Base-by-base conservation (phyloP, 2,329 filamentous ascomycete genomes). In the Aspergillus neotritici region DNA sequence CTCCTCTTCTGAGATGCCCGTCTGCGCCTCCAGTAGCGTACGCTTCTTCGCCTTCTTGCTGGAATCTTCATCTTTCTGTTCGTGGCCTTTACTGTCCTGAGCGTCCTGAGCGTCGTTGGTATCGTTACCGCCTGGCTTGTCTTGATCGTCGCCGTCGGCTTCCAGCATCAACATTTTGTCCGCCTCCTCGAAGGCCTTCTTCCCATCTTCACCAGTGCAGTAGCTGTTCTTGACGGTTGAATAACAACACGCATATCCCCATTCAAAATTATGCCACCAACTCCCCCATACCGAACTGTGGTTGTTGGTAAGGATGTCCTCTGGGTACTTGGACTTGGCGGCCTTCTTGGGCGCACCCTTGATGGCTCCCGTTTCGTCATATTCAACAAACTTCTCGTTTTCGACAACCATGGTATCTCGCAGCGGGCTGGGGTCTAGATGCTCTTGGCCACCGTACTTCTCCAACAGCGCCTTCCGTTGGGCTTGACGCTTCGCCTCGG, bases 211-310 rank as follows among this genome's bases (percentile, higher is more conserved):
- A 17, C 93, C 93, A 0, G 91, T 97, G 66, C 93, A 98, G 61
- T 97, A 98, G 59, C 89, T 95, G 67, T 98, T 97, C 70, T 94
- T 96, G 50, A 94, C 80, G 15, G 82, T 84, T 0, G 89, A 95
- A 64, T 94, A 89, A 72, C 93, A 98, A 66, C 93, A 98, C 15
- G 86, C 79, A 66, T 95, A 98, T 1, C 93, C 93, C 93, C 93
- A 98, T 66, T 84, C 79, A 70, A 96, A 97, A 60, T 87, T 83
- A 41, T 82, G 80, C 93, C 93, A 98, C 93, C 93, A 98, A 59
- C 89, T 95, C 37, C 93, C 93, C 87, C 89, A 98, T 3, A 95
- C 84, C 0, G 85, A 84, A 3, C 81, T 88, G 68, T 98, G 93
- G 60, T 98, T 98, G 71, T 94, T 91, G 63, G 85, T 78, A 41